These are phyloP conservation scores for Aureobasidium namibiae DNA, from an alignment of 2,329 filamentous ascomycete genomes.

Conservation along the genomic window DNA sequence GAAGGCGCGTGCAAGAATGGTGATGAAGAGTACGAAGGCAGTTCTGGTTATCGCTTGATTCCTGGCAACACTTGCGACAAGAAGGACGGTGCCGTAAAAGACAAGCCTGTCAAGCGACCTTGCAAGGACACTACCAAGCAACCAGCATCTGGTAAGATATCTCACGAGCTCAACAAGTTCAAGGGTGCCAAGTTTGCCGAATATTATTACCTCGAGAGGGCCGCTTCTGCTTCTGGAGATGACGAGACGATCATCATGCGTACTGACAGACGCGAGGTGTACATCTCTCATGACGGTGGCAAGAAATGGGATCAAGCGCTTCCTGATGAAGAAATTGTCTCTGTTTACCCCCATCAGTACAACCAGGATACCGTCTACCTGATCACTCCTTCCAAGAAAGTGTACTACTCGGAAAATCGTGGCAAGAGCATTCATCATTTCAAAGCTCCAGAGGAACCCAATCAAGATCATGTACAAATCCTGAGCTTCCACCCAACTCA, in stretches of 20 bases:
- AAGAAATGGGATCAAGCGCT: conserved; percentile 68
- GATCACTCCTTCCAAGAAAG: conserved; percentile 58
- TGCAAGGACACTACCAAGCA: conserved; percentile 55
- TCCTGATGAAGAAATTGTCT: conserved; percentile 58
- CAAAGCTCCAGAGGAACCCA: conserved; percentile 56
- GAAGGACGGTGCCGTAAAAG: conserved; percentile 32
- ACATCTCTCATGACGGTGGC: conserved; percentile 75
- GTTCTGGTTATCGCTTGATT: conserved; percentile 86
- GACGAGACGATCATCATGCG: conserved; percentile 68
- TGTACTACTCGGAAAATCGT: conserved; percentile 76
- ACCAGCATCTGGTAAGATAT: conserved; percentile 60
- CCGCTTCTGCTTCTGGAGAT: conserved; percentile 51
- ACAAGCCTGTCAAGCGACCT: conserved; percentile 55
- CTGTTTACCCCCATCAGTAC: conserved; percentile 69
- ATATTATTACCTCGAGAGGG: conserved; percentile 72
- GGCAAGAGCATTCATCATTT: conserved; percentile 68
- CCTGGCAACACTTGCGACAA: conserved; percentile 50
- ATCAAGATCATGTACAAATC: conserved; percentile 43
- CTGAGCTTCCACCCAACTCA: conserved; percentile 75
- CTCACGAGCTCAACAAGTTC: conserved; percentile 54
- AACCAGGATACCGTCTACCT: conserved; percentile 84
- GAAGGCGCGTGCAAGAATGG: conserved; percentile 65
- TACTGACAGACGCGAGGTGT: conserved; percentile 54
- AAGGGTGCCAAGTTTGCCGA: conserved; percentile 47
- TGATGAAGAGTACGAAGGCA: conserved; percentile 69